These are phyloP conservation scores for Phytophthora citrophthora DNA, from an alignment of 352 stramenopile genomes.

Conservation along the genomic window DNA sequence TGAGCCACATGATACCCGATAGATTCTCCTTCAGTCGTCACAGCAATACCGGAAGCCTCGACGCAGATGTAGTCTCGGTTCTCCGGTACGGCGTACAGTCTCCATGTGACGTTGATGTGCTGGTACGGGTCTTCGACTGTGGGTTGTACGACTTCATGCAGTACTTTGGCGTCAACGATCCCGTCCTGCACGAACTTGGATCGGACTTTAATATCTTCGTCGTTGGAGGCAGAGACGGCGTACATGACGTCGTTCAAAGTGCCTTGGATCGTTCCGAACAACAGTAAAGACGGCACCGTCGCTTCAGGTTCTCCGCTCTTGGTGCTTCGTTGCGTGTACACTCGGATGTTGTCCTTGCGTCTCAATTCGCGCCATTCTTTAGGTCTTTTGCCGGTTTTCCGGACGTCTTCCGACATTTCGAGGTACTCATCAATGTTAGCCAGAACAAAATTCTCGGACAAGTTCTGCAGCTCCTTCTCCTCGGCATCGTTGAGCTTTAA, in stretches of 20 bases:
- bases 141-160: conserved; percentile 19
- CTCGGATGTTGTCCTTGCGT: conserved; percentile 31
- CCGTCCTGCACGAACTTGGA: conserved; percentile 49
- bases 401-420: conserved; percentile 31
- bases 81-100: conserved; percentile 24
- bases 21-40: conserved; percentile 23
- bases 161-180: conserved; percentile 32
- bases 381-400: conserved; percentile 31
- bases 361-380: conserved; percentile 41
- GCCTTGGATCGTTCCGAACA: conserved; percentile 32
- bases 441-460: conserved; percentile 31
- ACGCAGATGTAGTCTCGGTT: conserved; percentile 53
- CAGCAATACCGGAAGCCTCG: conserved; percentile 38
- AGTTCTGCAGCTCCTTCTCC: conserved; percentile 31
- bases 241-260: conserved; percentile 56
- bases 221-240: conserved; percentile 32
- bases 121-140: conserved; percentile 38
- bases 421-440: conserved; percentile 51
- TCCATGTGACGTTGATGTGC: conserved; percentile 52
- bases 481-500: conserved; percentile 34
- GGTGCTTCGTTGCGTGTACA: conserved; percentile 32
- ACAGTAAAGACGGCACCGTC: conserved; percentile 26
- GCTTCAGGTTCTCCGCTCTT: conserved; percentile 2
- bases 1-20: conserved; percentile 59
- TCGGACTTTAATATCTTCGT: conserved; percentile 41